These are phyloP conservation scores for Aspergillus sojae DNA, from an alignment of 2,329 filamentous ascomycete species.

Conservation along the genomic window DNA sequence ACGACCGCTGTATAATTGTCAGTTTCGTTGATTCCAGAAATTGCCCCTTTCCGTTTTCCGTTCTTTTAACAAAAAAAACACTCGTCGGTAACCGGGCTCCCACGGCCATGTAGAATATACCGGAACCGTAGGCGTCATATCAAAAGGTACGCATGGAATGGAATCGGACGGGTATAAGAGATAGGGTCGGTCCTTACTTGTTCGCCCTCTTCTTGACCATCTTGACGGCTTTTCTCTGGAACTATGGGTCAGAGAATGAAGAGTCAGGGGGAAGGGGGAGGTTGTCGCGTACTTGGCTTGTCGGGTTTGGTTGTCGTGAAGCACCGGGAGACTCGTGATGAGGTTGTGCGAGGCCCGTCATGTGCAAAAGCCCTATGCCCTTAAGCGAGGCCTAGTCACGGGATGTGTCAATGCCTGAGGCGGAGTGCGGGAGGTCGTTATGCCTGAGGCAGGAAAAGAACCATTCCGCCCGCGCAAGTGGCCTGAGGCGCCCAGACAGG, in stretches of 20 bases:
- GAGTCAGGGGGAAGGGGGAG: constrained; percentile 25
- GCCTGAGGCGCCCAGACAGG: not conserved
- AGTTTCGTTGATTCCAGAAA: constrained; percentile 13
- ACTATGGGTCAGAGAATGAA: constrained; percentile 33
- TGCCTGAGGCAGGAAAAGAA: constrained; percentile 18
- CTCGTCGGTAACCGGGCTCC: constrained; percentile 3
- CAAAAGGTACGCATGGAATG: constrained; percentile 26
- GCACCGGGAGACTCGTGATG: constrained; percentile 39
- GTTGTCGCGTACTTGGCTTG: constrained; percentile 42
- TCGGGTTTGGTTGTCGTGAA: constrained; percentile 44
- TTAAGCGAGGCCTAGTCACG: constrained; percentile 40
- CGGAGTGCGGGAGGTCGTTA: not conserved
- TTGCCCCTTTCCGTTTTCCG: constrained; percentile 34
- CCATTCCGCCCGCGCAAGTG: not conserved
- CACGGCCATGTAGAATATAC: constrained; percentile 2
- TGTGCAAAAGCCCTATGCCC: constrained; percentile 21
- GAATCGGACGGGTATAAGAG: constrained; percentile 28
- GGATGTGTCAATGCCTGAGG: constrained; percentile 22
- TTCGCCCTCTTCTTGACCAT: constrained; percentile 78
- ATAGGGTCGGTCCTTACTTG: constrained; percentile 59
- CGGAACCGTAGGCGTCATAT: constrained; percentile 5
- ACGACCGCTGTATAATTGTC: constrained; percentile 69
- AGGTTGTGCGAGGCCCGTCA: constrained; percentile 39
- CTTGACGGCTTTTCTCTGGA: constrained; percentile 55
- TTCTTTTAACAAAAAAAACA: not conserved